phyloP scores from a whole-genome alignment of 495 filamentous ascomycete species.

The Neurospora sp. region DNA sequence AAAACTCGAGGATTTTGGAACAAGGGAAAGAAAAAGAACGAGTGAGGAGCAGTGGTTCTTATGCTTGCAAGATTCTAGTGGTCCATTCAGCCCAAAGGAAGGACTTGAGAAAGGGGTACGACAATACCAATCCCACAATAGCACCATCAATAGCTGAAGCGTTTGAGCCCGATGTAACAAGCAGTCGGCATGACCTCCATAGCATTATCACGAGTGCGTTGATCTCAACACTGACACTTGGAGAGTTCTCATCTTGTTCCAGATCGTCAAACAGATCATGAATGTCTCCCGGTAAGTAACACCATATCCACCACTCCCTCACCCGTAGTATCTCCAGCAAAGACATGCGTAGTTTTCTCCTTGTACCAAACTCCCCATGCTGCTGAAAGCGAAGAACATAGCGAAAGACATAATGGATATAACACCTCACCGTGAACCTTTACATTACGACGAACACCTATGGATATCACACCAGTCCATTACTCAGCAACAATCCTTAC shows the following conservation, averaged over 20 bases:
- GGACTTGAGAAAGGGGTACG: not conserved
- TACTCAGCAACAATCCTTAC: constrained; percentile 38
- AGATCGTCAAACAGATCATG: not conserved
- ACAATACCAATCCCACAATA: not conserved
- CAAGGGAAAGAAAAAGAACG: not conserved
- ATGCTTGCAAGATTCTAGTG: not conserved
- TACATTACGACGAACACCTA: not conserved
- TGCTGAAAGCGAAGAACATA: not conserved
- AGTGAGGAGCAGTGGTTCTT: not conserved
- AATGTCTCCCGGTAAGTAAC: not conserved
- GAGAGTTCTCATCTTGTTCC: not conserved
- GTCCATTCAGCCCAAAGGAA: not conserved
- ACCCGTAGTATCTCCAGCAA: not conserved
- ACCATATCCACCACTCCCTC: not conserved
- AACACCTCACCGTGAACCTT: not conserved
- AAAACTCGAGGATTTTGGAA: not conserved
- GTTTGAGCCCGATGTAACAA: not conserved
- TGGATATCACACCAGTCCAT: not conserved
- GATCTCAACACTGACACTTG: not conserved
- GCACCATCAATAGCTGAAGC: not conserved
- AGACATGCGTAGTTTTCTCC: not conserved
- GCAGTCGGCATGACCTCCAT: not conserved
- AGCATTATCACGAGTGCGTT: not conserved
- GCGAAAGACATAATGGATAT: not conserved
- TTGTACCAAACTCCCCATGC: not conserved